A percentile compares a stretch with the other conserved stretches of the same genome.
Conservation (phyloP, 2,329 filamentous ascomycete genomes). For the Penicillium vulpinum region DNA sequence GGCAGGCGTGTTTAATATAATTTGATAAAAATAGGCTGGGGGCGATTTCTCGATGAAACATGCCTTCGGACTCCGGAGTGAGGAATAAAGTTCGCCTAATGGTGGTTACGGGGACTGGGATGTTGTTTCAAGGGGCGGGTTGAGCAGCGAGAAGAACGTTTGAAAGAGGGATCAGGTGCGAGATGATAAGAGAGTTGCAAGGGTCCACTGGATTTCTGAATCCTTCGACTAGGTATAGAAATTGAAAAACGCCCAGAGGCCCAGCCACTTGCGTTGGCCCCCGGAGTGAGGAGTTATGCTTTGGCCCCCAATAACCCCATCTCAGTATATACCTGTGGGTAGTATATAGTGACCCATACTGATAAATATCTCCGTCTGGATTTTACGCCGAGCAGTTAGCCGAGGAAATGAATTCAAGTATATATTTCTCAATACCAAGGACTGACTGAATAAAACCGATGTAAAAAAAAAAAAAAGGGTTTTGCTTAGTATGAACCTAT, state of each 20-base stretch:
- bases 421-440: no score
- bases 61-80: no score
- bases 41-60: background rate
- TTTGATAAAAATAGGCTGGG: background rate
- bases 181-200: background rate
- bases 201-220: background rate
- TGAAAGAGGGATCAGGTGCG: background rate
- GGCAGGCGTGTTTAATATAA: background rate
- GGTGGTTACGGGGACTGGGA: background rate
- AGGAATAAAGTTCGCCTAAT: background rate
- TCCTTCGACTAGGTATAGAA: background rate
- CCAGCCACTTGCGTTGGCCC: background rate
- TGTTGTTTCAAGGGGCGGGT: background rate
- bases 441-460: no score
- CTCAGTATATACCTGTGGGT: no score
- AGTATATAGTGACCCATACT: no score
- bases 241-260: background rate
- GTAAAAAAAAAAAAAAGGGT: no score
- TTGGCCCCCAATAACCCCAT: background rate
- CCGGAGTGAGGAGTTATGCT: background rate
- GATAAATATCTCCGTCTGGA: no score
- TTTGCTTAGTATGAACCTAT: no score
- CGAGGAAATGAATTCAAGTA: no score
- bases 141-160: background rate
- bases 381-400: no score